Conservation (phyloP, 2,329 filamentous ascomycete genomes). For the Microdochium bolleyi region DNA sequence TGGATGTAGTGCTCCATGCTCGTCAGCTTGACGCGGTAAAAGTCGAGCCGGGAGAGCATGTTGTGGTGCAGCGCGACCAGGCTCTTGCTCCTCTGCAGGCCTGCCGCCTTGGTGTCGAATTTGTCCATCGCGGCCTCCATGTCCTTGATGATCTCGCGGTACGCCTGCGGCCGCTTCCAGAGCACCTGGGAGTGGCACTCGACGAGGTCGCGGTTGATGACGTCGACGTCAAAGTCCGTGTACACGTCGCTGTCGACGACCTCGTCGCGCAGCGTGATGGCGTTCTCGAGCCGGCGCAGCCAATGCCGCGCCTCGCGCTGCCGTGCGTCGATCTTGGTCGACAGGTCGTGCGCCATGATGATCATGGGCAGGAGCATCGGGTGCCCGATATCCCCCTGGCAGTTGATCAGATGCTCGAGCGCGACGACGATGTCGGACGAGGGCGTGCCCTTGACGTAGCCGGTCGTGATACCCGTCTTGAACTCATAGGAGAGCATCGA, state of each 20-base stretch:
- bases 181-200: constrained; percentile 56
- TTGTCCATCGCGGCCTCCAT: constrained; percentile 38
- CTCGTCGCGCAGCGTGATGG: constrained; percentile 52
- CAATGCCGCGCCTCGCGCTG: constrained; percentile 56
- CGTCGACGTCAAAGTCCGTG: constrained; percentile 47
- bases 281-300: constrained; percentile 53
- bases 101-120: constrained; percentile 25
- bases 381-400: constrained; percentile 42
- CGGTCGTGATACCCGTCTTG: constrained; percentile 45
- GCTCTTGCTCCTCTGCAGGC: constrained; percentile 8
- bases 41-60: constrained; percentile 47
- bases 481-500: constrained; percentile 53
- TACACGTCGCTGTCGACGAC: constrained; percentile 48
- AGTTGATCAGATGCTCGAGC: constrained; percentile 41
- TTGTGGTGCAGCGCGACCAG: constrained; percentile 34
- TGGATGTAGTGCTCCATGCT: constrained; percentile 56
- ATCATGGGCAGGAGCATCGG: constrained; percentile 52
- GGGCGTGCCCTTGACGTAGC: constrained; percentile 53
- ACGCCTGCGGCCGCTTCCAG: constrained; percentile 56
- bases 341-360: constrained; percentile 50
- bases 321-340: constrained; percentile 47
- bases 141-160: constrained; percentile 43
- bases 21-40: constrained; percentile 52
- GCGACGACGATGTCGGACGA: constrained; percentile 43
- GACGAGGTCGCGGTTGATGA: constrained; percentile 52